Conservation (phyloP, 2,329 filamentous ascomycete genomes). For the Periconia digitata region DNA sequence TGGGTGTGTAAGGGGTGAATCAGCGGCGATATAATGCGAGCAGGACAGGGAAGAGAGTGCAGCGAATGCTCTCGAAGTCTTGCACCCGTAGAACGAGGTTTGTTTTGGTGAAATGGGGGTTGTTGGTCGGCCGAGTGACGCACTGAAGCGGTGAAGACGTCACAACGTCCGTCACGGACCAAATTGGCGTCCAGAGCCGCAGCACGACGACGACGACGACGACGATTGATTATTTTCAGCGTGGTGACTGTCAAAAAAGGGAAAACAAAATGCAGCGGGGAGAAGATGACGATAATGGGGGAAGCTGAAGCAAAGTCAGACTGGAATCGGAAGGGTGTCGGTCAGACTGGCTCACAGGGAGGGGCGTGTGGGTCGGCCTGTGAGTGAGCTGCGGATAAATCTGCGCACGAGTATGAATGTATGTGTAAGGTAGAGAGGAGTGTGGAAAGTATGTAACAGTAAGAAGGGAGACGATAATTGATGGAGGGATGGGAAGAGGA, state of each 20-base stretch:
- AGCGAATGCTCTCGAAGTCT: not conserved
- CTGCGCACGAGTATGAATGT: not conserved
- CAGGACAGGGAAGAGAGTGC: not conserved
- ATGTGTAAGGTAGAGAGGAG: not conserved
- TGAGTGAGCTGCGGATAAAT: not conserved
- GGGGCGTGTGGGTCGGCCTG: not conserved
- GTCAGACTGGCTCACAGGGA: not conserved
- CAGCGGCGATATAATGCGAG: constrained; percentile 1
- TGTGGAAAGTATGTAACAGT: not conserved
- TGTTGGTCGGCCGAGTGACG: constrained; percentile 5
- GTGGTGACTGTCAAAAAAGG: not conserved
- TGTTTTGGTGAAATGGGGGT: constrained; percentile 2
- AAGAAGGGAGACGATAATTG: not conserved
- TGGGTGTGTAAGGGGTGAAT: constrained; percentile 6
- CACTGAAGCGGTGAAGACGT: constrained; percentile 3
- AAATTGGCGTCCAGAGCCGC: not conserved
- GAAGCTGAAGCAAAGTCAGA: not conserved
- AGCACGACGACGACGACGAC: not conserved
- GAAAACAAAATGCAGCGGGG: not conserved
- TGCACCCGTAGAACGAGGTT: not conserved
- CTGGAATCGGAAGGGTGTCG: not conserved
- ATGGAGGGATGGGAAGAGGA: not conserved
- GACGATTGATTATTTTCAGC: not conserved
- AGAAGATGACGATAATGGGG: not conserved
- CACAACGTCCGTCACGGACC: not conserved